These are phyloP conservation scores for Schwanniomyces pseudopolymorphus DNA, from an alignment of 805 yeast genomes.

Conservation along the genomic window DNA sequence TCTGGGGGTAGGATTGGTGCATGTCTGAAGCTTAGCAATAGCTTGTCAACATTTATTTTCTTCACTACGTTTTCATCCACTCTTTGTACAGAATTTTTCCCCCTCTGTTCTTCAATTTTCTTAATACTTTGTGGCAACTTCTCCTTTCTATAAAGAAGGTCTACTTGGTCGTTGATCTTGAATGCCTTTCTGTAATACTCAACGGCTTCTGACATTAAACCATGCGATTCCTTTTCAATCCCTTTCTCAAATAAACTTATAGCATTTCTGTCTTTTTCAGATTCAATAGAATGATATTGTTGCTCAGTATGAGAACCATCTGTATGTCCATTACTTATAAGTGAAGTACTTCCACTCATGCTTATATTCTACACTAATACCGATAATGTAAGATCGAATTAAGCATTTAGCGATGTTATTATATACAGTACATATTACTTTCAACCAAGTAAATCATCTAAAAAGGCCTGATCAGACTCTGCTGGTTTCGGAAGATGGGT, in stretches of 20 bases:
- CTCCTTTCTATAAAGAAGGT: conserved; percentile 60
- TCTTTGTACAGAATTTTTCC: conserved; percentile 27
- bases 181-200: conserved; percentile 70
- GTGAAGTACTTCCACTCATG: conserved; percentile 12
- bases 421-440: conserved; percentile 3
- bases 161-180: conserved; percentile 59
- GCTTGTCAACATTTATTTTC: conserved; percentile 40
- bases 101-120: conserved; percentile 20
- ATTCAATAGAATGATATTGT: not conserved
- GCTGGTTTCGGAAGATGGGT: conserved; percentile 1
- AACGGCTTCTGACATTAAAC: conserved; percentile 82
- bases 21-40: conserved; percentile 36
- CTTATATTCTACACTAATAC: not conserved
- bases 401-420: not conserved
- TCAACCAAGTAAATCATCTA: conserved; percentile 12
- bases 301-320: not conserved
- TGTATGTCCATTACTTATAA: conserved; percentile 1
- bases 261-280: conserved; percentile 41
- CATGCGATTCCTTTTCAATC: conserved; percentile 66
- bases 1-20: conserved; percentile 29
- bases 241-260: conserved; percentile 68
- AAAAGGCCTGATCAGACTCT: conserved; percentile 11
- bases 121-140: conserved; percentile 44
- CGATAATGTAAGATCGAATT: too few species aligned
- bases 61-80: conserved; percentile 38